Conservation (phyloP, 164 flowering plant genomes). For the Berberis vulgaris region DNA sequence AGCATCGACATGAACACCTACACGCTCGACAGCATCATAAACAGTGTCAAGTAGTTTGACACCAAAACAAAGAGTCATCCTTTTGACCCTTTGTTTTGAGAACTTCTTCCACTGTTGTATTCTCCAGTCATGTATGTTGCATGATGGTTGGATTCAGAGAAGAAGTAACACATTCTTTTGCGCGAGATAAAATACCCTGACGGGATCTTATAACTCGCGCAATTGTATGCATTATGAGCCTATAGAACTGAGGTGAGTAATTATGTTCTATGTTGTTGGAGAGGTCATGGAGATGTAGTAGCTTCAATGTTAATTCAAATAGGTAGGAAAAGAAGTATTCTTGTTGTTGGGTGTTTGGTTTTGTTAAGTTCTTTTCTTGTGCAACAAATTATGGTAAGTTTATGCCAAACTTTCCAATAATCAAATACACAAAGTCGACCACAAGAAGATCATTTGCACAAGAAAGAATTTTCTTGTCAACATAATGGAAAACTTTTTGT, state of each 20-base stretch:
- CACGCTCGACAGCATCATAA: constrained; percentile 68
- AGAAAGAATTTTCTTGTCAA: no score
- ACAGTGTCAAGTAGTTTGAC: constrained; percentile 49
- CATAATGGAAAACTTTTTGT: no score
- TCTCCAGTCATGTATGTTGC: constrained; percentile 51
- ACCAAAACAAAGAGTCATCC: constrained; percentile 51
- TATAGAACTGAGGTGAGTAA: no score
- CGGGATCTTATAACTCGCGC: constrained; percentile 22
- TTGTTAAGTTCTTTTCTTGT: not conserved
- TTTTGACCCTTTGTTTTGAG: constrained; percentile 54
- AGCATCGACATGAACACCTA: constrained; percentile 11
- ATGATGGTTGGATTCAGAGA: constrained; percentile 9
- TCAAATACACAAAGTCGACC: not conserved
- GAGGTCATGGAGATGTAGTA: not conserved
- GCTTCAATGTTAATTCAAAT: not conserved
- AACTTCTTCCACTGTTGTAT: constrained; percentile 64
- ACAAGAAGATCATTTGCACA: no score
- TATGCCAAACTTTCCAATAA: not conserved
- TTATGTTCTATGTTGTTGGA: not conserved
- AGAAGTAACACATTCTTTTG: constrained; percentile 23
- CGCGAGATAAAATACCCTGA: constrained; percentile 21
- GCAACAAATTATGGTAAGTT: not conserved
- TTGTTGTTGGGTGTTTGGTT: not conserved
- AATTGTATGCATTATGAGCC: constrained; percentile 35
- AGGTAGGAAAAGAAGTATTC: not conserved